Evolutionary conservation across 2,329 filamentous ascomycete species (phyloP).

Genomic region (Curvularia hawaiiensis): DNA sequence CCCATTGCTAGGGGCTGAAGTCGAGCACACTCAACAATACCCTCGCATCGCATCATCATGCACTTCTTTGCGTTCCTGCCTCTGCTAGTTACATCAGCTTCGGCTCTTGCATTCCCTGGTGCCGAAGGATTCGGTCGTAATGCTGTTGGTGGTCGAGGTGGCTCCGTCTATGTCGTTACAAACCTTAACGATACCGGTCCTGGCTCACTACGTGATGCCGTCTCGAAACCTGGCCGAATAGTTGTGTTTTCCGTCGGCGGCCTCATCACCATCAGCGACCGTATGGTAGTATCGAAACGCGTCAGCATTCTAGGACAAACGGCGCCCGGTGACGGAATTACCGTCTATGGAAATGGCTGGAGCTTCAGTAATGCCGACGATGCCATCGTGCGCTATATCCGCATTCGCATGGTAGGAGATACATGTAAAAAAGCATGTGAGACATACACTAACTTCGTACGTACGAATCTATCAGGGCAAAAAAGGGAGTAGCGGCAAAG

Average conservation of each 20-base stretch:
- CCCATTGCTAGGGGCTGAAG: not conserved
- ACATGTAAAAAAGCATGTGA: no score
- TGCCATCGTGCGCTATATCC: slow-evolving; percentile 61
- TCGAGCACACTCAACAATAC: not conserved
- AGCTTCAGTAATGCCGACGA: slow-evolving; percentile 60
- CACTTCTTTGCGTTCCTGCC: slow-evolving; percentile 21
- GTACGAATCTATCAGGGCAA: no score
- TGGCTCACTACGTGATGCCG: slow-evolving; percentile 58
- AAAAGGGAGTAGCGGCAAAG: slow-evolving; percentile 58
- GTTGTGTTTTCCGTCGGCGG: slow-evolving; percentile 59
- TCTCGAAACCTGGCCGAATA: slow-evolving; percentile 55
- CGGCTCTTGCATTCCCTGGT: slow-evolving; percentile 53
- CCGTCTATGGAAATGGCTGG: slow-evolving; percentile 61
- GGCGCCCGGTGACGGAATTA: slow-evolving; percentile 56
- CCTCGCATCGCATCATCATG: slow-evolving; percentile 14
- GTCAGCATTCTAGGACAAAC: slow-evolving; percentile 59
- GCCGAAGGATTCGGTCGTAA: slow-evolving; percentile 58
- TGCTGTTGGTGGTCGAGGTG: slow-evolving; percentile 54
- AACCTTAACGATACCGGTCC: slow-evolving; percentile 56
- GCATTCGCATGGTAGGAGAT: slow-evolving; percentile 62
- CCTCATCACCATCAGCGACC: slow-evolving; percentile 54
- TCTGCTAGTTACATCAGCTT: slow-evolving; percentile 24
- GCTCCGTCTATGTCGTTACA: slow-evolving; percentile 56
- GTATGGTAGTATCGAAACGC: slow-evolving; percentile 56
- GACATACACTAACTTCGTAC: no score